A percentile compares a stretch with the other conserved stretches of the same genome.
Evolutionary conservation across 1,284 basidiomycete genomes (phyloP).

Genomic region (Fomes fomentarius): DNA sequence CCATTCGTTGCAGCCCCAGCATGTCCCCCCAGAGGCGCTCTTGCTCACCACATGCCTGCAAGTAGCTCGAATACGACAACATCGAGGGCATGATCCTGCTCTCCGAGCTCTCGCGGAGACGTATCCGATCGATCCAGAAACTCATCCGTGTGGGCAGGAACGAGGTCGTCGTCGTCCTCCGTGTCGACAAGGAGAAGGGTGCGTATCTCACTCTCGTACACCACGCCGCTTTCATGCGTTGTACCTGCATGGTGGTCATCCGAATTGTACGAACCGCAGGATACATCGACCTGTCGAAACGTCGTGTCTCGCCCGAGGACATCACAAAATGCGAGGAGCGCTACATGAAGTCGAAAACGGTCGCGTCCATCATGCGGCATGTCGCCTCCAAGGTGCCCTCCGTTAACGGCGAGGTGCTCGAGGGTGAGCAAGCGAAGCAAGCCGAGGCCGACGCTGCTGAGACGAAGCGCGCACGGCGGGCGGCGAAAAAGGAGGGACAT

Average conservation of each 20-base stretch:
- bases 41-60: slow-evolving; percentile 13
- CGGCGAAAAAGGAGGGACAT: slow-evolving; percentile 46
- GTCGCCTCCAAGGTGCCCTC: slow-evolving; percentile 87
- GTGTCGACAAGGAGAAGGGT: slow-evolving; percentile 99
- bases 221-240: background rate
- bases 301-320: slow-evolving; percentile 98
- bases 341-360: slow-evolving; percentile 97
- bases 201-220: slow-evolving; percentile 27
- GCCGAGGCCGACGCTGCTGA: slow-evolving; percentile 45
- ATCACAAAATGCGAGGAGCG: slow-evolving; percentile 98
- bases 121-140: slow-evolving; percentile 98
- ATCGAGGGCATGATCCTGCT: slow-evolving; percentile 99
- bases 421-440: slow-evolving; percentile 48
- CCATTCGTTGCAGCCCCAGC: background rate
- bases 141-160: slow-evolving; percentile 97
- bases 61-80: slow-evolving; percentile 96
- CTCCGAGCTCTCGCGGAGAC: slow-evolving; percentile 94
- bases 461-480: slow-evolving; percentile 45
- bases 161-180: slow-evolving; percentile 97
- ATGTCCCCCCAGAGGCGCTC: background rate
- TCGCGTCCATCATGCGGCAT: slow-evolving; percentile 92
- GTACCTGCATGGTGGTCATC: background rate
- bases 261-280: slow-evolving; percentile 48
- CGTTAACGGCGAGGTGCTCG: slow-evolving; percentile 39
- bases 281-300: slow-evolving; percentile 99